These are phyloP conservation scores for Epichloe sp. DNA, from an alignment of 2,329 filamentous ascomycete species.

Conservation along the genomic window DNA sequence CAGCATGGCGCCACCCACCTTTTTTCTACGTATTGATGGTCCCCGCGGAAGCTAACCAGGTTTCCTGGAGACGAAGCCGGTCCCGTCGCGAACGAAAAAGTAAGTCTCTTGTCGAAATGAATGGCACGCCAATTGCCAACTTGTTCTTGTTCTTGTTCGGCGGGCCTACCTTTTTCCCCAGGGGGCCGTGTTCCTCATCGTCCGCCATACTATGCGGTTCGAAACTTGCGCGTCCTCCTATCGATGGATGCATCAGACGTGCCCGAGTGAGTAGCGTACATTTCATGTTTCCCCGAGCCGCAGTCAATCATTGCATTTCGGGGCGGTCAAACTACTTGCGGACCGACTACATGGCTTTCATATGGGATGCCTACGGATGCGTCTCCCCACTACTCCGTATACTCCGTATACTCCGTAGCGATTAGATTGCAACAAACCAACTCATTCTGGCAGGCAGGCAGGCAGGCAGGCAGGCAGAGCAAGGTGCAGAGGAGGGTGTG, in stretches of 20 bases:
- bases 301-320: not conserved
- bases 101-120: not conserved
- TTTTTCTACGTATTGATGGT: not conserved
- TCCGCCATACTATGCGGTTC: not conserved
- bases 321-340: not conserved
- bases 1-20: not conserved
- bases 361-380: too few species aligned
- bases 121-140: not conserved
- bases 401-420: too few species aligned
- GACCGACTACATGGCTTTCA: not conserved
- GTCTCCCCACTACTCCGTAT: not conserved
- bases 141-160: too few species aligned
- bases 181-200: too few species aligned
- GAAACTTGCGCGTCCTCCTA: not conserved
- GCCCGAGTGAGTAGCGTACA: not conserved
- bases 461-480: too few species aligned
- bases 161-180: not conserved
- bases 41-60: constrained; percentile 1
- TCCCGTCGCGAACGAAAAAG: not conserved
- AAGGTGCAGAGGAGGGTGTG: too few species aligned
- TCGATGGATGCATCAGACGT: not conserved
- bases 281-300: not conserved
- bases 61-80: constrained; percentile 4
- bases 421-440: not conserved
- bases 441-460: not conserved